Evolutionary conservation across 495 filamentous ascomycete species (phyloP).

Genomic region (Lasiosphaeria miniovina): DNA sequence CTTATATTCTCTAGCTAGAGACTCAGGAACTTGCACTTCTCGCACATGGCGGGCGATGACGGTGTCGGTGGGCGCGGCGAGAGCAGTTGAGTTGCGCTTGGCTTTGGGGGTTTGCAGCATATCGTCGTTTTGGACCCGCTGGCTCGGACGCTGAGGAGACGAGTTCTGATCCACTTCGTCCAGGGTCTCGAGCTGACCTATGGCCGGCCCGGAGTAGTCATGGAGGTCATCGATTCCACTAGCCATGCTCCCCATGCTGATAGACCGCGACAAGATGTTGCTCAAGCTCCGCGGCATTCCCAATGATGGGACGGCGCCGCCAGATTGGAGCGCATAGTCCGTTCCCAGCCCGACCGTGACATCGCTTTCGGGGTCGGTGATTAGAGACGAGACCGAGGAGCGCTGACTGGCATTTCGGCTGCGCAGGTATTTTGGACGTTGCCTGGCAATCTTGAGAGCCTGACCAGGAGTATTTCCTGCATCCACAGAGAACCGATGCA

Average conservation of each 20-base stretch:
- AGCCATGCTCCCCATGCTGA: constrained; percentile 93
- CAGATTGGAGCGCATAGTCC: constrained; percentile 82
- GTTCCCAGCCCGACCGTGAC: constrained; percentile 63
- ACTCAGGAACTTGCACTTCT: constrained; percentile 86
- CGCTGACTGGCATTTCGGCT: constrained; percentile 74
- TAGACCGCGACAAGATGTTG: constrained; percentile 66
- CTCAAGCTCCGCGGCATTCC: constrained; percentile 52
- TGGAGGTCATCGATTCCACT: constrained; percentile 79
- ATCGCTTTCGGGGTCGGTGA: constrained; percentile 65
- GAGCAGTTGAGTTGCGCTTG: constrained; percentile 44
- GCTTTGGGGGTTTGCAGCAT: constrained; percentile 45
- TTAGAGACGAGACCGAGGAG: constrained; percentile 71
- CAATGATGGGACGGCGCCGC: constrained; percentile 64
- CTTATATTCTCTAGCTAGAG: constrained; percentile 79
- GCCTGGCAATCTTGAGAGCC: constrained; percentile 24
- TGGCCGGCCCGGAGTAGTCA: constrained; percentile 46
- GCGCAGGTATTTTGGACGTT: constrained; percentile 67
- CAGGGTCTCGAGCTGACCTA: constrained; percentile 51
- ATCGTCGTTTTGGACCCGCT: constrained; percentile 24
- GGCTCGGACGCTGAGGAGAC: constrained; percentile 25
- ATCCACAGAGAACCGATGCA: constrained; percentile 26
- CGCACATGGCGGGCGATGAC: constrained; percentile 82
- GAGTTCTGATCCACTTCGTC: constrained; percentile 41
- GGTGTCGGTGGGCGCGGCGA: constrained; percentile 74
- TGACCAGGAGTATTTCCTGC: constrained; percentile 35